A percentile compares a stretch with the other conserved stretches of the same genome.
Evolutionary conservation across 2,329 filamentous ascomycete species (phyloP).

Genomic region (Cladobotryum mycophilum): DNA sequence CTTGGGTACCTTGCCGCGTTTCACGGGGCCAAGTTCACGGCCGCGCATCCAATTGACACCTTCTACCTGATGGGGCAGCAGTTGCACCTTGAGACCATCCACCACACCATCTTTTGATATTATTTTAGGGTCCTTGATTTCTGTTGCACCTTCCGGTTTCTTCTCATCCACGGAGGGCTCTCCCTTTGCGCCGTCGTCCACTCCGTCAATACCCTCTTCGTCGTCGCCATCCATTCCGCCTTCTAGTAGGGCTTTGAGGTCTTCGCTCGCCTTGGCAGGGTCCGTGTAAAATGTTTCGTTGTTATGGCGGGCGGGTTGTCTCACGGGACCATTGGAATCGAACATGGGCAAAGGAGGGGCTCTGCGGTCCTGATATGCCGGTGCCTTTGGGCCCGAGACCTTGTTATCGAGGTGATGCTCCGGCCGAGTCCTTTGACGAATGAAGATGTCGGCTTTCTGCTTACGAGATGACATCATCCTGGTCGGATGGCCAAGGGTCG

Average conservation of each 20-base stretch:
- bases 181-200: conserved; percentile 14
- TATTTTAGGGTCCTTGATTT: conserved; percentile 18
- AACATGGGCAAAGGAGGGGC: conserved; percentile 43
- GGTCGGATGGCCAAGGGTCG: conserved; percentile 33
- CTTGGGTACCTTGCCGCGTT: conserved; percentile 75
- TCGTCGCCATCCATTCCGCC: conserved; percentile 72
- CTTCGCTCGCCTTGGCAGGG: conserved; percentile 63
- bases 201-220: conserved; percentile 39
- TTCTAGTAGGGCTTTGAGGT: conserved; percentile 76
- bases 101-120: conserved; percentile 47
- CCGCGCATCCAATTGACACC: conserved; percentile 94
- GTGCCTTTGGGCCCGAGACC: conserved; percentile 41
- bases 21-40: conserved; percentile 80
- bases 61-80: conserved; percentile 90
- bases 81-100: conserved; percentile 77
- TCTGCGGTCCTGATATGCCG: conserved; percentile 42
- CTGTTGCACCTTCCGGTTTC: conserved; percentile 16
- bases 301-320: conserved; percentile 19
- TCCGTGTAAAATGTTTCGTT: conserved; percentile 60
- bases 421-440: conserved; percentile 47
- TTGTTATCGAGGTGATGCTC: conserved; percentile 50
- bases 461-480: conserved; percentile 46
- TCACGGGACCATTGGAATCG: conserved; percentile 30
- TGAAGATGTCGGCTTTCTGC: conserved; percentile 50
- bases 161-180: conserved; percentile 7